These are phyloP conservation scores for Saccharomyces hybrid DNA, from an alignment of 1,139 yeast genomes.

Conservation along the genomic window DNA sequence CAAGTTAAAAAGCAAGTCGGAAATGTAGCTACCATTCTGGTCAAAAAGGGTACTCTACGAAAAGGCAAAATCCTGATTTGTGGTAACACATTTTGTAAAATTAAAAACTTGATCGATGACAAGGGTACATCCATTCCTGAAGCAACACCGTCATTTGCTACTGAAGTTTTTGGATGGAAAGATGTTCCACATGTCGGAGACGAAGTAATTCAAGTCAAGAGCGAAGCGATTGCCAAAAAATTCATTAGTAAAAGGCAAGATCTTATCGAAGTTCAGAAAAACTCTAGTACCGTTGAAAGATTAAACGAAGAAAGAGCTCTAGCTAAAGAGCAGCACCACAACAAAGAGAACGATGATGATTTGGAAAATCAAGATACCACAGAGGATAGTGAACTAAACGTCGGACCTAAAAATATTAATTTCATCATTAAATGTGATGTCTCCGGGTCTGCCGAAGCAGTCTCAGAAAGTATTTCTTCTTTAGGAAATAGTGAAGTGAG, in stretches of 20 bases:
- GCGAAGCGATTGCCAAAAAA: conserved; percentile 67
- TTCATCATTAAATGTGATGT: conserved; percentile 87
- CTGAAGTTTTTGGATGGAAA: conserved; percentile 92
- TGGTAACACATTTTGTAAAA: conserved; percentile 80
- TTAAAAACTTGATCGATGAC: conserved; percentile 75
- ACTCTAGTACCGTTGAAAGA: conserved; percentile 57
- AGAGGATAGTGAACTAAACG: conserved; percentile 14
- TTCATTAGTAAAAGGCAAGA: conserved; percentile 59
- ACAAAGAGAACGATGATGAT: conserved; percentile 42
- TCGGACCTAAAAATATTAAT: conserved; percentile 37
- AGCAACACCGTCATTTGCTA: conserved; percentile 88
- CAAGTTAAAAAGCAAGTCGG: conserved; percentile 80
- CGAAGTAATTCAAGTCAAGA: conserved; percentile 64
- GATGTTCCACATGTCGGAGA: conserved; percentile 91
- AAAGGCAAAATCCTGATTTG: conserved; percentile 70
- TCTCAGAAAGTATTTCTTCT: conserved; percentile 65
- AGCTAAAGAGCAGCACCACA: conserved; percentile 10
- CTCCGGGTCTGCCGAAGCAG: conserved; percentile 59
- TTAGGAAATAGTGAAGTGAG: conserved; percentile 81
- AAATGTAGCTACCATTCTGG: conserved; percentile 74
- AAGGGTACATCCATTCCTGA: conserved; percentile 51
- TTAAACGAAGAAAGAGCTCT: conserved; percentile 53
- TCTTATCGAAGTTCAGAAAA: conserved; percentile 50
- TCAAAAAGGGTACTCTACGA: conserved; percentile 69
- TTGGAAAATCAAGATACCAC: conserved; percentile 31